A percentile compares a stretch with the other conserved stretches of the same genome.
Conservation (phyloP, 805 yeast species). For the Saturnispora sekii region DNA sequence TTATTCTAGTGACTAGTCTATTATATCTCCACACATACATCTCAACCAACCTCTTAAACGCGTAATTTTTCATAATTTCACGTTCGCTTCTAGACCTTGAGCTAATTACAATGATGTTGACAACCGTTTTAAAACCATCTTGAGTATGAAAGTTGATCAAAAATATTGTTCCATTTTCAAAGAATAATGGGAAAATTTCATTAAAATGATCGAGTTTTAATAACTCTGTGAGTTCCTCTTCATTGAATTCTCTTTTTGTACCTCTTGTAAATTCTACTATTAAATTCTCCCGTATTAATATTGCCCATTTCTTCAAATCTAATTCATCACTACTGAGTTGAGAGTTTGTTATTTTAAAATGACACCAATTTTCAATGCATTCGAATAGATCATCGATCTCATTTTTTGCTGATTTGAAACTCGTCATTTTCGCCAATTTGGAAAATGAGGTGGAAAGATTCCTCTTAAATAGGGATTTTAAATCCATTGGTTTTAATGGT, state of each 20-base stretch:
- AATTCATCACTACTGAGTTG: constrained; percentile 6
- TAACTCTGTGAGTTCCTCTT: constrained; percentile 21
- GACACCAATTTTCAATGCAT: constrained; percentile 22
- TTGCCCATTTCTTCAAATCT: constrained; percentile 15
- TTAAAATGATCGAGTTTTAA: constrained; percentile 20
- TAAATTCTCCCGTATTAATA: constrained; percentile 21
- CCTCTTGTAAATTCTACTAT: constrained; percentile 20
- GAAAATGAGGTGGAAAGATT: constrained; percentile 8
- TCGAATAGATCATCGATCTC: constrained; percentile 24
- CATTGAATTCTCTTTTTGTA: constrained; percentile 24
- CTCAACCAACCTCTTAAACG: constrained; percentile 24
- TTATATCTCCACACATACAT: constrained; percentile 24
- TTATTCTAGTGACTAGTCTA: constrained; percentile 18
- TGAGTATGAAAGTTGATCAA: constrained; percentile 21
- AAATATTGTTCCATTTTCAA: constrained; percentile 23
- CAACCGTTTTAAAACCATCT: constrained; percentile 12
- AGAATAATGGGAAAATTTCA: constrained; percentile 25
- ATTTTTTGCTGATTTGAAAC: constrained; percentile 19
- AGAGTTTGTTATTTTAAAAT: constrained; percentile 13
- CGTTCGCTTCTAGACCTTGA: constrained; percentile 19
- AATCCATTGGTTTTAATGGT: background rate
- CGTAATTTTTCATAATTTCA: constrained; percentile 21
- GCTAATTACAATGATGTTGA: constrained; percentile 21
- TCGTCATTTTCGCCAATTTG: constrained; percentile 7
- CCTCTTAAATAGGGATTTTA: constrained; percentile 7